Percentiles rank a stretch among this genome's conserved stretches.
Evolutionary conservation across 495 filamentous ascomycete species (phyloP).

Genomic region (Hyaloscypha variabilis): DNA sequence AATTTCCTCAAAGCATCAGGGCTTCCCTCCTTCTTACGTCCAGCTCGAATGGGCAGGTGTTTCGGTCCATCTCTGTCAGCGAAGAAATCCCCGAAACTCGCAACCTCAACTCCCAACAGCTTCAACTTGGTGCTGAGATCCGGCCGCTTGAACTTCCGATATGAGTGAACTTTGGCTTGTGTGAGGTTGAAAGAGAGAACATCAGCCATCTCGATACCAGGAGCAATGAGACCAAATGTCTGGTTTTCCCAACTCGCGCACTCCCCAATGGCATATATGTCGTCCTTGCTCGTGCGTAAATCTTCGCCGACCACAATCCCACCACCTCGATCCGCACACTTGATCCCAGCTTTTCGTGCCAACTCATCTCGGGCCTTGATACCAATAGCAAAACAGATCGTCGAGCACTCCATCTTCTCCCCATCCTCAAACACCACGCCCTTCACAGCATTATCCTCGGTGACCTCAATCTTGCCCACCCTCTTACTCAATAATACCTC

Average conservation of each 20-base stretch:
- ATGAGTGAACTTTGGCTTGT: constrained; percentile 71
- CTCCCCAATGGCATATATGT: constrained; percentile 92
- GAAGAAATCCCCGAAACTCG: constrained; percentile 96
- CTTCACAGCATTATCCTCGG: constrained; percentile 65
- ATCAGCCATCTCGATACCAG: constrained; percentile 96
- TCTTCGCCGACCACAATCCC: constrained; percentile 74
- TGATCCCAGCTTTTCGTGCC: constrained; percentile 69
- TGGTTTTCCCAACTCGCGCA: constrained; percentile 94
- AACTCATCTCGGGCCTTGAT: constrained; percentile 85
- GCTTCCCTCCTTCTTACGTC: constrained; percentile 36
- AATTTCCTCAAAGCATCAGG: constrained; percentile 45
- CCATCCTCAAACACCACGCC: constrained; percentile 88
- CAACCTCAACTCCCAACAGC: constrained; percentile 90
- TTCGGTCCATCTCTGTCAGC: constrained; percentile 71
- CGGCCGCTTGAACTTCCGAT: constrained; percentile 76
- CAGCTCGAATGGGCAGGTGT: constrained; percentile 30
- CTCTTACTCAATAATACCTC: constrained; percentile 82
- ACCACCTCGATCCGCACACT: constrained; percentile 68
- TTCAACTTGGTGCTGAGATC: constrained; percentile 96
- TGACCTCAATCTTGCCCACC: constrained; percentile 72
- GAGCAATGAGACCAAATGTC: constrained; percentile 92
- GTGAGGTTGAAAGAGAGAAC: constrained; percentile 94
- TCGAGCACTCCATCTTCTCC: constrained; percentile 77
- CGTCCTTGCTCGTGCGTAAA: constrained; percentile 69
- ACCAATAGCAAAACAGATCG: constrained; percentile 92